Conservation (phyloP, 139 green algal genomes). For the Deuterostichococcus epilithicus region DNA sequence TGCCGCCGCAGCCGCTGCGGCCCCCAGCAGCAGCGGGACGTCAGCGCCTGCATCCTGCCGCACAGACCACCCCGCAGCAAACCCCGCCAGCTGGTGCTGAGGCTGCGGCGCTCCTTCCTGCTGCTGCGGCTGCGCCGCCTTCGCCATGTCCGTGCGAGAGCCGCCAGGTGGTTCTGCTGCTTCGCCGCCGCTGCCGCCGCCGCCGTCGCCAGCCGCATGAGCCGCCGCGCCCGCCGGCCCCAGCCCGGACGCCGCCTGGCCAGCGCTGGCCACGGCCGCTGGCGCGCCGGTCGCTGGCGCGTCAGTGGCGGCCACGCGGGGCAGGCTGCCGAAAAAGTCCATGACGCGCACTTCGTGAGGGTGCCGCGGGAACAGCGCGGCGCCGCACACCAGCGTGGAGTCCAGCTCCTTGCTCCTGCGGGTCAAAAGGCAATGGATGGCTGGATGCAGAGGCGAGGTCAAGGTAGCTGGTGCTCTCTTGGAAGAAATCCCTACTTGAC, state of each 20-base stretch:
- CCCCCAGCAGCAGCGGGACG: background rate
- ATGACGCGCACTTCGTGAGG: constrained; percentile 23
- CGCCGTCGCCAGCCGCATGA: too few species aligned
- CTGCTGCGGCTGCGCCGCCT: background rate
- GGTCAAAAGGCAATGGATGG: background rate
- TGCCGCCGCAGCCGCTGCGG: too few species aligned
- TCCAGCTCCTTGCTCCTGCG: constrained; percentile 25
- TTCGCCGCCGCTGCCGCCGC: too few species aligned
- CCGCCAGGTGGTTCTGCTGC: too few species aligned
- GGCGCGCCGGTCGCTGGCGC: background rate
- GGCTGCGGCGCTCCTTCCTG: background rate
- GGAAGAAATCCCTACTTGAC: background rate
- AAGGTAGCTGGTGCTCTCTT: background rate
- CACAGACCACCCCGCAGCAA: background rate
- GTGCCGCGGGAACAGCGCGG: constrained; percentile 9
- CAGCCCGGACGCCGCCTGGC: too few species aligned
- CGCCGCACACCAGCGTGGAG: constrained; percentile 24
- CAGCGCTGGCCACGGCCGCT: too few species aligned
- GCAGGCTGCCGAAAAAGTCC: constrained; percentile 32
- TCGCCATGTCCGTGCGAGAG: too few species aligned
- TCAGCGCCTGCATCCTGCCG: background rate
- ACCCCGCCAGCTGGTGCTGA: background rate
- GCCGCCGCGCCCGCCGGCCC: too few species aligned
- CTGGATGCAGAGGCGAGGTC: background rate
- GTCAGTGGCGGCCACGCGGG: background rate